Percentiles rank a stretch among this genome's conserved stretches.
phyloP scores from a whole-genome alignment of 805 yeast species.

The Metschnikowia orientalis region DNA sequence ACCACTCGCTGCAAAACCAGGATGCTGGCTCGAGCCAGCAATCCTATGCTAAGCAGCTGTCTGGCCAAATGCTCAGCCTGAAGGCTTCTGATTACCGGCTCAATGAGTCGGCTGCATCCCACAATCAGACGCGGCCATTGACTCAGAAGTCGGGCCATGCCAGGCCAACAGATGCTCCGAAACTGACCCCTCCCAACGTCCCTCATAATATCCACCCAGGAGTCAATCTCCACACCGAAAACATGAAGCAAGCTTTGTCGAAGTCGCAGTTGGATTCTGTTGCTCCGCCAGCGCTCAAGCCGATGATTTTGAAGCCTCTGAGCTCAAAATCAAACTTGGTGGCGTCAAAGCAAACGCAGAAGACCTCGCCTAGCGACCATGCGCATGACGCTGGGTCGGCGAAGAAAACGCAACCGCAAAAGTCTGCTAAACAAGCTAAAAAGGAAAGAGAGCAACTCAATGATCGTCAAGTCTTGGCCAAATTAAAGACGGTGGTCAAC shows the following conservation, averaged over 20 bases:
- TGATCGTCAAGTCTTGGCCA: constrained; percentile 83
- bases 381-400: neutral
- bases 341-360: constrained; percentile 2
- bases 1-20: neutral
- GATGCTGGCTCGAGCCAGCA: neutral
- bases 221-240: constrained; percentile 28
- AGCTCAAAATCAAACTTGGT: constrained; percentile 12
- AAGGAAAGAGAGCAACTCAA: constrained; percentile 50
- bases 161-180: constrained; percentile 21
- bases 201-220: constrained; percentile 31
- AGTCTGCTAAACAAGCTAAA: constrained; percentile 38
- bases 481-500: constrained; percentile 76
- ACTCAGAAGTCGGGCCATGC: constrained; percentile 20
- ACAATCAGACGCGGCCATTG: constrained; percentile 15
- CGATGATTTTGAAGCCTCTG: constrained; percentile 15
- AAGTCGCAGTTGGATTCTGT: constrained; percentile 6
- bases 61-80: no score
- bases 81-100: no score
- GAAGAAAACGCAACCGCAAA: constrained; percentile 13
- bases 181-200: constrained; percentile 25
- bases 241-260: constrained; percentile 24
- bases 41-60: no score
- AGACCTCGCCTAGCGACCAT: constrained; percentile 2
- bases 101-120: constrained; percentile 11
- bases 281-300: constrained; percentile 10